Evolutionary conservation across 208 protist species (phyloP).

Genomic region (Trypanosoma congolense): DNA sequence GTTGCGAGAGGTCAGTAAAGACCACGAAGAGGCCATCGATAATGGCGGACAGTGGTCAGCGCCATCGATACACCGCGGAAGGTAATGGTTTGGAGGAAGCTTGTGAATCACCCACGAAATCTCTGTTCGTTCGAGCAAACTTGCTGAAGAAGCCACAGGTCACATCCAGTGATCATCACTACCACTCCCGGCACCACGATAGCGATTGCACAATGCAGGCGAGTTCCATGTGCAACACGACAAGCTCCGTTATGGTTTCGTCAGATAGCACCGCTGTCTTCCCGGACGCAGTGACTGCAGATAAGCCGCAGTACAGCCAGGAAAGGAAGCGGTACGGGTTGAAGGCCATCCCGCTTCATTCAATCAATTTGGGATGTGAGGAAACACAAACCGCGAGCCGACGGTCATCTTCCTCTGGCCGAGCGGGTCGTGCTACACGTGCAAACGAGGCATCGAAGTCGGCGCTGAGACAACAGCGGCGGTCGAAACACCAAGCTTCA

Average conservation of each 20-base stretch:
- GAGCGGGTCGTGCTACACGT: no score
- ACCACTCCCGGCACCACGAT: neutral
- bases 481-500: neutral
- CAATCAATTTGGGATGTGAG: neutral
- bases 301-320: neutral
- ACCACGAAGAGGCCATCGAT: neutral
- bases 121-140: neutral
- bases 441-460: neutral
- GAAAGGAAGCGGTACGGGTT: neutral
- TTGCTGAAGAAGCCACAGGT: neutral
- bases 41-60: neutral
- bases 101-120: neutral
- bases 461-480: neutral
- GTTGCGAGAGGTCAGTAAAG: neutral
- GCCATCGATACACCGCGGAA: neutral
- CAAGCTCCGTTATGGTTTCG: conserved; percentile 16
- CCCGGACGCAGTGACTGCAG: neutral
- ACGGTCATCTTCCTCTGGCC: no score
- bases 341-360: neutral
- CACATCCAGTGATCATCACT: neutral
- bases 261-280: conserved; percentile 12
- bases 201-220: neutral
- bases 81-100: neutral
- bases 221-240: conserved; percentile 3
- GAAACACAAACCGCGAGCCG: neutral